These are phyloP conservation scores for Musa acuminata DNA, from an alignment of 176 grass and related monocot genomes.

Conservation along the genomic window DNA sequence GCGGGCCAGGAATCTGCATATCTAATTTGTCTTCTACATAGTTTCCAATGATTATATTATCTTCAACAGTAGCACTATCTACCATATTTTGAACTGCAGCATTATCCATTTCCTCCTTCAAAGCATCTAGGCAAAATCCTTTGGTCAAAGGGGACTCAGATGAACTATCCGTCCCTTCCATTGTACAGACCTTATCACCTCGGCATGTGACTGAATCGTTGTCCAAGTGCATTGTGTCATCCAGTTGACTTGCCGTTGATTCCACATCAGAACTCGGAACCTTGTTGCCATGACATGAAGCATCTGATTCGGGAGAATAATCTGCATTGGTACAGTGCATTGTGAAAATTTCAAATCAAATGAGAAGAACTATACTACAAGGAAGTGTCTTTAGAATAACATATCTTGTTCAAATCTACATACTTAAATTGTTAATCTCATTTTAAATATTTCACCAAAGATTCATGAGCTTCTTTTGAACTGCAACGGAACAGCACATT, in stretches of 20 bases:
- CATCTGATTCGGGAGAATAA: neutral
- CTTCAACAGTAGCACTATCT: neutral
- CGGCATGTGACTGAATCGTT: neutral
- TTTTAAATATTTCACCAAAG: too few species aligned
- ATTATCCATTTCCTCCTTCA: neutral
- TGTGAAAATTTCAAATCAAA: too few species aligned
- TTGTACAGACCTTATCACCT: neutral
- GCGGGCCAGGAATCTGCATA: neutral
- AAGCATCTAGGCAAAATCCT: neutral
- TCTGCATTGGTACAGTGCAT: neutral
- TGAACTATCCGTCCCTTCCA: neutral
- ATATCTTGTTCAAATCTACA: too few species aligned
- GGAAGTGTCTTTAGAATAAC: too few species aligned
- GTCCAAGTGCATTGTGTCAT: neutral
- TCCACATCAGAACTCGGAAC: neutral
- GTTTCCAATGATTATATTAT: neutral
- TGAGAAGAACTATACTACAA: too few species aligned
- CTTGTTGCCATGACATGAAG: neutral
- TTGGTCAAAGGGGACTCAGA: neutral
- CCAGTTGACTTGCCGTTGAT: neutral
- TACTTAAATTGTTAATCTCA: too few species aligned
- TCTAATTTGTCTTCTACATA: neutral
- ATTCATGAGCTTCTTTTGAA: too few species aligned
- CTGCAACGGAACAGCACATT: too few species aligned
- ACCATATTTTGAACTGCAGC: neutral